Percentiles rank a stretch among this genome's conserved stretches.
Conservation (phyloP, 148 eudicot genomes). For the Vaccinium myrtillus region DNA sequence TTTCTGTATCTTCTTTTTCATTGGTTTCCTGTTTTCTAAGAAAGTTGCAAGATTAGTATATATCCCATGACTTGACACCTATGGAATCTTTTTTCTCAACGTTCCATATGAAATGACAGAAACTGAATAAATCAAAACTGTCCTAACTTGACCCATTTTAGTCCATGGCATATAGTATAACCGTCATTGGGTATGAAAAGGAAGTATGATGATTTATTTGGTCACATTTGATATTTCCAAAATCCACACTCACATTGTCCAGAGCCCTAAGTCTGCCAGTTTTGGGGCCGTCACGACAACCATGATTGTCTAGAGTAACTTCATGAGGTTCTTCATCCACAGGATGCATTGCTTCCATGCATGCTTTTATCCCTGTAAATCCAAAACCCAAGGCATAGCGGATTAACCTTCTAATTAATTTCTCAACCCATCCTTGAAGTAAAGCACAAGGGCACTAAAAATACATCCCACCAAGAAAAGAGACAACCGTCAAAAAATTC, state of each 20-base stretch:
- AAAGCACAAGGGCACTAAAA: not conserved
- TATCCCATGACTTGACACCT: not conserved
- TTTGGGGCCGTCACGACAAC: slow-evolving; percentile 69
- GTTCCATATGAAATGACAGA: not conserved
- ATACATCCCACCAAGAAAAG: not conserved
- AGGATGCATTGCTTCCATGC: slow-evolving; percentile 43
- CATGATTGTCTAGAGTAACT: slow-evolving; percentile 68
- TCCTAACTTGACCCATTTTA: not conserved
- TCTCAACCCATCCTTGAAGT: not conserved
- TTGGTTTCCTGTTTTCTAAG: not conserved
- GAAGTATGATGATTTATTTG: not conserved
- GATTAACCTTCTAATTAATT: not conserved
- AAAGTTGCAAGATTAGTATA: not conserved
- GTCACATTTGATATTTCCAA: slow-evolving; percentile 4
- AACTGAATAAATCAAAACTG: not conserved
- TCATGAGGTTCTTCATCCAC: slow-evolving; percentile 78
- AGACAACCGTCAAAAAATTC: not conserved
- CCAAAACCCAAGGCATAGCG: not conserved
- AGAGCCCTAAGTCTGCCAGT: slow-evolving; percentile 64
- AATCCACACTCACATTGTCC: slow-evolving; percentile 45
- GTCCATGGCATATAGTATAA: not conserved
- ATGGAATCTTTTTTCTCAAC: not conserved
- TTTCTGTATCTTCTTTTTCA: not conserved
- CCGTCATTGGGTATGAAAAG: not conserved
- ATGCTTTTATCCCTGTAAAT: slow-evolving; percentile 72